Evolutionary conservation across 805 yeast species (phyloP), one percentile per base, ranked within the genome.

Genomic region (Sugiyamaella boreocaroliniensis): DNA sequence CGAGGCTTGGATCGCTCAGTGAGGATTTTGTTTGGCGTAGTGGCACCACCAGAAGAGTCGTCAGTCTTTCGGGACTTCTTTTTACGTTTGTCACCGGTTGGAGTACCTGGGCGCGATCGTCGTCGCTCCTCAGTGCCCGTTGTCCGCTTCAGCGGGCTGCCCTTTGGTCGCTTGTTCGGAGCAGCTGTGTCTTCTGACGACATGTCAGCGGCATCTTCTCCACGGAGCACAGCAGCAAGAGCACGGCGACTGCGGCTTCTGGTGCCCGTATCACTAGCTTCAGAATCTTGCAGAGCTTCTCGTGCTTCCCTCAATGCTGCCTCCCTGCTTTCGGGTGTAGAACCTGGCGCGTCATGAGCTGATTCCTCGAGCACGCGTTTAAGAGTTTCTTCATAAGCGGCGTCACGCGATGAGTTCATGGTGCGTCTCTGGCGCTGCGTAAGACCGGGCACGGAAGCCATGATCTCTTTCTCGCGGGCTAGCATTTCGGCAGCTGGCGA

Each of bases 1-100:
- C 96, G 79, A 12, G 98, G 97, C 60, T 81, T 85, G 46, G 88
- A 83, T 65, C 84, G 86, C 56, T 77, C 81, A 43, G 53, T 55
- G 48, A 54, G 54, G 22, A 52, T 50, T 32, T 55, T 57, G 15
- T 55, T 34, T 40, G 54, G 43, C 22, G 34, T 45, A 8, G 53
- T 45, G 32, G 42, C 37, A 29, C 40, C 40, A 6, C 37, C 37
- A 11, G 37, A 32, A 32, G 37, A 32, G 37, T 32, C 37, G 37
- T 32, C 37, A 32, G 37, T 10, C 37, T 32, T 32, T 4, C 37
- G 37, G 8, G 37, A 10, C 2, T 12, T 22, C 42, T 34, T 45
- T 19, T 45, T 45, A 4, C 48, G 48, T 26, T 45, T 45, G 11
- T 45, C 48, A 14, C 22, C 22, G 1, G 48, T 18, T 10, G 48